phyloP scores from a whole-genome alignment of 495 filamentous ascomycete species.

The Acidiella bohemica region DNA sequence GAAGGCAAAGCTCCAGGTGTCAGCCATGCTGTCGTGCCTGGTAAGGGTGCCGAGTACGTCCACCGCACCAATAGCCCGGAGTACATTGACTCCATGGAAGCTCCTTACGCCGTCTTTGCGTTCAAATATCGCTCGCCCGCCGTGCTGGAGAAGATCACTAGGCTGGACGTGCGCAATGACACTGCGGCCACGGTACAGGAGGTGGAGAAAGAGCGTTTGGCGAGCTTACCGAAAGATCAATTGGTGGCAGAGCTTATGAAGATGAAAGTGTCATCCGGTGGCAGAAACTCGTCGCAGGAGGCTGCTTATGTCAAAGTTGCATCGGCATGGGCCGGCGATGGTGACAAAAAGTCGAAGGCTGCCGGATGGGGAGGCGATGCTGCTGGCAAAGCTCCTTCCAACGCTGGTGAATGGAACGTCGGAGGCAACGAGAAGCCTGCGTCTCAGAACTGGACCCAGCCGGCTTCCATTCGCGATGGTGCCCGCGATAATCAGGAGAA shows the following conservation, averaged over 20 bases:
- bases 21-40: conserved; percentile 28
- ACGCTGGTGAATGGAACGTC: too few species aligned
- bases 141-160: conserved; percentile 18
- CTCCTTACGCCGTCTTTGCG: conserved; percentile 36
- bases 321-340: too few species aligned
- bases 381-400: too few species aligned
- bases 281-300: too few species aligned
- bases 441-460: too few species aligned
- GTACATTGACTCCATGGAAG: conserved; percentile 31
- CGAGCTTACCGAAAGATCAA: conserved; percentile 19
- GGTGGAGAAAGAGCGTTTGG: conserved; percentile 12
- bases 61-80: conserved; percentile 27
- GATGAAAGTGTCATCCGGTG: background rate
- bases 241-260: conserved; percentile 21
- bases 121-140: conserved; percentile 35
- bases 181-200: background rate
- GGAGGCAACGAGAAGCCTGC: too few species aligned
- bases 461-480: too few species aligned
- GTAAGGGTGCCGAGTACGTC: conserved; percentile 26
- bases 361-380: too few species aligned
- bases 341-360: too few species aligned
- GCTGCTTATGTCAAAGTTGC: too few species aligned
- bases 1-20: conserved; percentile 11
- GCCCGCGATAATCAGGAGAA: too few species aligned
- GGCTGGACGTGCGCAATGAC: conserved; percentile 6